Conservation (phyloP, 352 stramenopile species). For the Phytopythium kandeliae region DNA sequence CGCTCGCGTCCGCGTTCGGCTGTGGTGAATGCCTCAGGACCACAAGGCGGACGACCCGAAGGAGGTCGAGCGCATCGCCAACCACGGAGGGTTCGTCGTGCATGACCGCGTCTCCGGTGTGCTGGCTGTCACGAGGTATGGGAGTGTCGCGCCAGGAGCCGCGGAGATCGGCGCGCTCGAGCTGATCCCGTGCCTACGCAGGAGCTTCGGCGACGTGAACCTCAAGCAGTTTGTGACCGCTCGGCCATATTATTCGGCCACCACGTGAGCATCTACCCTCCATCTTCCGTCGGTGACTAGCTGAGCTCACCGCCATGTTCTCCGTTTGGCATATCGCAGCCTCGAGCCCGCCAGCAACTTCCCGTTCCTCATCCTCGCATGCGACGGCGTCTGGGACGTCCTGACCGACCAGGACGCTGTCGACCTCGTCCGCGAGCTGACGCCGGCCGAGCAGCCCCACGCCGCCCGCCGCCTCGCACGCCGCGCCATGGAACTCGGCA, state of each 20-base stretch:
- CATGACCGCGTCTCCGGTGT: conserved; percentile 65
- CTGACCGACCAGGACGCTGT: conserved; percentile 68
- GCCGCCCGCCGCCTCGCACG: conserved; percentile 54
- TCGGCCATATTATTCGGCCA: conserved; percentile 35
- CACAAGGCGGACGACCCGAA: conserved; percentile 62
- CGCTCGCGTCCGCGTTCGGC: too few species aligned
- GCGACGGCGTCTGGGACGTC: conserved; percentile 79
- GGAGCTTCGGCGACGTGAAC: conserved; percentile 72
- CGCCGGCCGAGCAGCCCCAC: conserved; percentile 22
- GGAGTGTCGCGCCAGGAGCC: too few species aligned
- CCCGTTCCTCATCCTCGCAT: conserved; percentile 70
- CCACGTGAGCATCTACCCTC: conserved; percentile 16
- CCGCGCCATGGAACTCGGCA: conserved; percentile 45
- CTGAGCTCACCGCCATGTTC: neutral
- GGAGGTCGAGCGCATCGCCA: conserved; percentile 51
- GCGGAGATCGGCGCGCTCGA: too few species aligned
- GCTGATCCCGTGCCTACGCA: conserved; percentile 10
- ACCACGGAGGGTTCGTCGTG: conserved; percentile 63
- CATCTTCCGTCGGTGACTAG: neutral
- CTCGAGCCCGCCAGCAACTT: conserved; percentile 38
- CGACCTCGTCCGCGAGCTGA: conserved; percentile 43
- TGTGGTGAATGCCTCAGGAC: conserved; percentile 21
- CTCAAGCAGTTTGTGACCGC: conserved; percentile 70
- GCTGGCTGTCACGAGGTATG: conserved; percentile 64
- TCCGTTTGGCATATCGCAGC: conserved; percentile 11